Percentiles rank a stretch among this genome's conserved stretches.
These are phyloP conservation scores for Trichosporon ovoides DNA, from an alignment of 1,284 basidiomycete species.

Conservation along the genomic window DNA sequence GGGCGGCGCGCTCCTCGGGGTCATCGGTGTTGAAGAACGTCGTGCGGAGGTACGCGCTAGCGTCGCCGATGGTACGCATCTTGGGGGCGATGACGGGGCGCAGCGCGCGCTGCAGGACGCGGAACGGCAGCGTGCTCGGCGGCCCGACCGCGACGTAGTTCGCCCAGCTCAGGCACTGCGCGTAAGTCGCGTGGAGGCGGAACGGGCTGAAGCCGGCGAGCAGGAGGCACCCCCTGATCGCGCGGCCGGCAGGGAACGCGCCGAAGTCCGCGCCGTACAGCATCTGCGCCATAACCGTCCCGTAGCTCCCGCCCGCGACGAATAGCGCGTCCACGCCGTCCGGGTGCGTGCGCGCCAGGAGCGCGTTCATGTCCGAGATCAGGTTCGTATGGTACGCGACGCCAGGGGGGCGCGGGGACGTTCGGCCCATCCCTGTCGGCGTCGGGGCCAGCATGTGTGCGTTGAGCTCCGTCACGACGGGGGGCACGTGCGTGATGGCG, in stretches of 20 bases:
- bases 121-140: constrained; percentile 50
- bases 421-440: constrained; percentile 9
- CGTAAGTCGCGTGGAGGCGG: constrained; percentile 52
- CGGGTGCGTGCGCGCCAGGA: constrained; percentile 56
- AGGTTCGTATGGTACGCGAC: constrained; percentile 51
- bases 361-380: constrained; percentile 51
- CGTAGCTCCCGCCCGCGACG: constrained; percentile 55
- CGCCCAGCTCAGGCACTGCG: constrained; percentile 50
- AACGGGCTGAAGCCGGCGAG: constrained; percentile 54
- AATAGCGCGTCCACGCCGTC: constrained; percentile 34
- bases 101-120: constrained; percentile 44
- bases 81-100: constrained; percentile 43
- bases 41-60: constrained; percentile 50
- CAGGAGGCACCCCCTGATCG: constrained; percentile 54
- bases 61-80: constrained; percentile 49
- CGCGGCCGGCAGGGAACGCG: constrained; percentile 53
- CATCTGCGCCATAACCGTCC: constrained; percentile 57
- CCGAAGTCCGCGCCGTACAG: constrained; percentile 55
- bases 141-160: constrained; percentile 55
- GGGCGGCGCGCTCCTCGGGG: constrained; percentile 49
- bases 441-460: constrained; percentile 10
- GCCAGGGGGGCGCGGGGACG: constrained; percentile 13
- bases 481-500: not conserved
- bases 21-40: constrained; percentile 51
- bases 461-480: not conserved